Percentiles rank a stretch among this genome's conserved stretches.
Evolutionary conservation across 805 yeast species (phyloP).

Genomic region (Candida manassasensis): DNA sequence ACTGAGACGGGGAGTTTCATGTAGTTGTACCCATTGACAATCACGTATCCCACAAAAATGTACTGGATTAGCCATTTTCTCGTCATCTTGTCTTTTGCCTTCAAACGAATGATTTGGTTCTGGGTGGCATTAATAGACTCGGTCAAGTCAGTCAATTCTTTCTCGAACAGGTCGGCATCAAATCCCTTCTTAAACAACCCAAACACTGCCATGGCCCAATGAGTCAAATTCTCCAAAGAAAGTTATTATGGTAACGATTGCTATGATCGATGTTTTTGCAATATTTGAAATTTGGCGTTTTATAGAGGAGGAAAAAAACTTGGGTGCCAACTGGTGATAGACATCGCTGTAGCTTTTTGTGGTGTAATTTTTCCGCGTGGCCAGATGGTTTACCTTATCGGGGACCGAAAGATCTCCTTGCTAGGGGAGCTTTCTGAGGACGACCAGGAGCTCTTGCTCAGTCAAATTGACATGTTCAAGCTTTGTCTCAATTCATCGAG

Average conservation of each 20-base stretch:
- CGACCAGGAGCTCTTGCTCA: constrained; percentile 22
- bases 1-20: constrained; percentile 13
- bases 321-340: too few relatives aligned
- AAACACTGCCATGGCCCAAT: constrained; percentile 26
- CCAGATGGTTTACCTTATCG: constrained; percentile 37
- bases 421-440: constrained; percentile 16
- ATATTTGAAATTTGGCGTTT: too few relatives aligned
- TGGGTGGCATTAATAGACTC: constrained; percentile 23
- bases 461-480: constrained; percentile 28
- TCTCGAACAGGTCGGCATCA: constrained; percentile 29
- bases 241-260: too few relatives aligned
- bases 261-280: too few relatives aligned
- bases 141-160: constrained; percentile 26
- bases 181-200: constrained; percentile 22
- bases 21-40: constrained; percentile 19
- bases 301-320: too few relatives aligned
- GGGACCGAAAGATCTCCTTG: constrained; percentile 26
- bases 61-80: constrained; percentile 14
- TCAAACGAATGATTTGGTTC: constrained; percentile 21
- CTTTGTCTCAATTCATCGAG: constrained; percentile 30
- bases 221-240: neutral
- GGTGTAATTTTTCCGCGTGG: too few relatives aligned
- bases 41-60: constrained; percentile 18
- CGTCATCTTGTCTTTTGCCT: constrained; percentile 11
- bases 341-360: too few relatives aligned